These are phyloP conservation scores for Aspergillus unguis DNA, from an alignment of 2,329 filamentous ascomycete genomes.

Conservation along the genomic window DNA sequence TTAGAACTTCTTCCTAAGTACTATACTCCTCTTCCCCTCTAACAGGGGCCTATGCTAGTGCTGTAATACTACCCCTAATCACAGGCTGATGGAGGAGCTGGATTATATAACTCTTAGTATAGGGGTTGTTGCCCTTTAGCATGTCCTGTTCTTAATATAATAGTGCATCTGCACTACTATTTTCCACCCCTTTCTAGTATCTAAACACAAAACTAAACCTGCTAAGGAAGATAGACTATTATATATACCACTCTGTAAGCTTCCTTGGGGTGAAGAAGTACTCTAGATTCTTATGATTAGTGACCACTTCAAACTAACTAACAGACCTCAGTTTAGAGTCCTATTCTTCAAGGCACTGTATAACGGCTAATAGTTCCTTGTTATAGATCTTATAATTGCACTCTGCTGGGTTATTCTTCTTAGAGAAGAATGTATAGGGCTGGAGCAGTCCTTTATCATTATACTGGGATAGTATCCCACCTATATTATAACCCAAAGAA, in stretches of 20 bases:
- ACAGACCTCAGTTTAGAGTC: not conserved
- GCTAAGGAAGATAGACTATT: not conserved
- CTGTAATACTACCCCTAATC: too few relatives aligned
- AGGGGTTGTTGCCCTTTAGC: too few relatives aligned
- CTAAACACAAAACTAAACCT: not conserved
- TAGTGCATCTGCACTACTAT: not conserved
- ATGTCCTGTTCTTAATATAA: not conserved
- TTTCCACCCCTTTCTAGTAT: not conserved
- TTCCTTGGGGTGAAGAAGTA: not conserved
- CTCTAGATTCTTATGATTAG: not conserved
- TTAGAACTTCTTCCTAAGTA: too few relatives aligned
- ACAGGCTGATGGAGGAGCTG: too few relatives aligned
- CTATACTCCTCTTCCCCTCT: too few relatives aligned
- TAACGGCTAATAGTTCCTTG: not conserved
- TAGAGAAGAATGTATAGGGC: not conserved
- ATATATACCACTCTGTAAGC: not conserved
- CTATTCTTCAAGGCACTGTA: not conserved
- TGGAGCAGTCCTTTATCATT: not conserved
- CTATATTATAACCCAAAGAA: not conserved
- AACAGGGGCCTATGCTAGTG: too few relatives aligned
- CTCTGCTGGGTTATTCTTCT: not conserved
- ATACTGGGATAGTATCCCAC: not conserved
- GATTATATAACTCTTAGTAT: too few relatives aligned
- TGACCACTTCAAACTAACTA: not conserved
- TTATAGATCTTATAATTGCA: not conserved